Base-by-base conservation (phyloP, 306 rosid species). In the barrel medic (Medicago truncatula) region DNA sequence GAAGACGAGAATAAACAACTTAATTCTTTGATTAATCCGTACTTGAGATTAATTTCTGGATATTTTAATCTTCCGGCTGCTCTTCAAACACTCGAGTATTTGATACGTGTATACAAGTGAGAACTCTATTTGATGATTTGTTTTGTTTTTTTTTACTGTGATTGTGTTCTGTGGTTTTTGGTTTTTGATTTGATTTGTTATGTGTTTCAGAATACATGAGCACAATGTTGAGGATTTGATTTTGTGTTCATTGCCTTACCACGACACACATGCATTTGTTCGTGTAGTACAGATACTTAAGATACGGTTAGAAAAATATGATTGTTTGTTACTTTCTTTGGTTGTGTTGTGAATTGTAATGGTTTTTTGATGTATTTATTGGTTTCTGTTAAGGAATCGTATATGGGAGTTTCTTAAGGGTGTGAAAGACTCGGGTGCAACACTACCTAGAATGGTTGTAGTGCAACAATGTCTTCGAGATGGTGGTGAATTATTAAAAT, bases 401-500 rank as follows among this genome's bases (percentile, higher is more conserved):
- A 92, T 79, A 77, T 95, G 98, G 98, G 88, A 78, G 20, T 95
- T 95, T 86, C 84, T 92, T 38, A 87, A 90, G 17, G 97, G 88
- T 44, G 98, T 95, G 47, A 90, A 90, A 70, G 47, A 9, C 69
- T 84, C 97, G 9, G 98, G 98, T 80, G 96, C 98, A 43, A 88
- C 96, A 1, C 98, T 89, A 1, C 97, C 98, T 61, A 88, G 97
- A 83, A 86, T 49, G 50, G 93, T 92, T 82, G 84, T 92, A 79
- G 96, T 92, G 82, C 93, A 92, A 79, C 98, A 95, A 76, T 90
- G 97, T 70, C 40, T 87, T 10, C 84, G 93, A 20, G 98, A 95
- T 81, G 82, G 80, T 83, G 91, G 89, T 38, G 84, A 92, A 76
- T 78, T 95, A 80, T 78, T 95, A 80, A 93, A 90, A 50, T 87